phyloP scores from a whole-genome alignment of 768 basidiomycete genomes.

The Peribolospora kevripleyi region DNA sequence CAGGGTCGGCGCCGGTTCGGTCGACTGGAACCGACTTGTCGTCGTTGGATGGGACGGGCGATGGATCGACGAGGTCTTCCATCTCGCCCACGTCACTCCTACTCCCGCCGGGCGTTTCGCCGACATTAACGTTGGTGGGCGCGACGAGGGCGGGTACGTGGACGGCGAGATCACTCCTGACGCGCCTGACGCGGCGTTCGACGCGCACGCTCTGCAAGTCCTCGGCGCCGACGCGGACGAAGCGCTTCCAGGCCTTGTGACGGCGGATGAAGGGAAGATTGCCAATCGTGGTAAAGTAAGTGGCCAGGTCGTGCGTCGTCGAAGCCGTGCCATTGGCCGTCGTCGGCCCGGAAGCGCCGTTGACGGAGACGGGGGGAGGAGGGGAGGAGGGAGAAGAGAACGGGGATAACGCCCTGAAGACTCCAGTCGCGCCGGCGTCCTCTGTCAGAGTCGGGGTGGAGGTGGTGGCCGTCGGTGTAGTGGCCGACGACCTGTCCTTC shows the following conservation, averaged over 20 bases:
- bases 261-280: conserved; percentile 40
- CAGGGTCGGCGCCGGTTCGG: too few relatives aligned
- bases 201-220: conserved; percentile 68
- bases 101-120: neutral
- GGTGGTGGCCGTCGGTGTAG: too few relatives aligned
- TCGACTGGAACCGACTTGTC: too few relatives aligned
- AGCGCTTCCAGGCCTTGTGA: conserved; percentile 54
- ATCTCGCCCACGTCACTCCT: too few relatives aligned
- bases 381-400: conserved; percentile 11
- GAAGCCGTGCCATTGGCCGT: conserved; percentile 21
- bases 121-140: neutral
- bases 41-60: too few relatives aligned
- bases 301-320: conserved; percentile 42
- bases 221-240: conserved; percentile 61
- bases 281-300: conserved; percentile 55
- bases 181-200: conserved; percentile 67
- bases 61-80: too few relatives aligned
- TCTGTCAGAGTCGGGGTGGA: too few relatives aligned
- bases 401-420: conserved; percentile 1
- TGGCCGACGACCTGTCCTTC: too few relatives aligned
- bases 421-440: too few relatives aligned
- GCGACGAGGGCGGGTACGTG: conserved; percentile 23
- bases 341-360: neutral
- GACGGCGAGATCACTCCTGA: conserved; percentile 57
- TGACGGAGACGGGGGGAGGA: neutral